Percentiles rank a stretch among this genome's conserved stretches.
Conservation (phyloP, 164 flowering plant genomes). For the Aristolochia californica region DNA sequence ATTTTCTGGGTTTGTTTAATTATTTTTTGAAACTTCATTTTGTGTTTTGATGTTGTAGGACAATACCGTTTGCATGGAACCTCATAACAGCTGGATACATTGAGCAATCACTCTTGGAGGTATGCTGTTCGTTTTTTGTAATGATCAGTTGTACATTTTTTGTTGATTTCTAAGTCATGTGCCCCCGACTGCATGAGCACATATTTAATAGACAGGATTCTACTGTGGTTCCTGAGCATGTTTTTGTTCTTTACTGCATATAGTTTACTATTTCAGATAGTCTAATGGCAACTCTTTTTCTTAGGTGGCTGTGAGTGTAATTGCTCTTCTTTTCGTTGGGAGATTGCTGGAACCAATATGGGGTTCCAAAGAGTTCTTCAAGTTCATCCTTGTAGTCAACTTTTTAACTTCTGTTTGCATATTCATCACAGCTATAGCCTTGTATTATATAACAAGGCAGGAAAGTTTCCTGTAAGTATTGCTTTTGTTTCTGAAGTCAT, state of each 20-base stretch:
- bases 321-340: conserved; percentile 85
- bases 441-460: conserved; percentile 71
- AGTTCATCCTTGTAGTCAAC: conserved; percentile 83
- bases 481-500: neutral
- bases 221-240: no score
- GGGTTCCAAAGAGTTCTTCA: conserved; percentile 92
- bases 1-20: no score
- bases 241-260: no score
- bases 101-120: conserved; percentile 78
- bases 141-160: neutral
- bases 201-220: no score
- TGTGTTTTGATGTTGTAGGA: conserved; percentile 39
- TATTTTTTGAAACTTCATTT: no score
- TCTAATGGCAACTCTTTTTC: conserved; percentile 5
- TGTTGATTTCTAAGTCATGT: neutral
- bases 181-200: neutral
- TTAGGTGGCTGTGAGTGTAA: conserved; percentile 51
- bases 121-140: conserved; percentile 17
- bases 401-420: conserved; percentile 65
- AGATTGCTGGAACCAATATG: conserved; percentile 92
- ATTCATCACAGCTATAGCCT: conserved; percentile 73
- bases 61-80: conserved; percentile 97
- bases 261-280: neutral
- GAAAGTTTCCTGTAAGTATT: conserved; percentile 87
- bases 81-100: conserved; percentile 84